Evolutionary conservation across 768 basidiomycete species (phyloP).

Genomic region (Clitopilus hobsonii): DNA sequence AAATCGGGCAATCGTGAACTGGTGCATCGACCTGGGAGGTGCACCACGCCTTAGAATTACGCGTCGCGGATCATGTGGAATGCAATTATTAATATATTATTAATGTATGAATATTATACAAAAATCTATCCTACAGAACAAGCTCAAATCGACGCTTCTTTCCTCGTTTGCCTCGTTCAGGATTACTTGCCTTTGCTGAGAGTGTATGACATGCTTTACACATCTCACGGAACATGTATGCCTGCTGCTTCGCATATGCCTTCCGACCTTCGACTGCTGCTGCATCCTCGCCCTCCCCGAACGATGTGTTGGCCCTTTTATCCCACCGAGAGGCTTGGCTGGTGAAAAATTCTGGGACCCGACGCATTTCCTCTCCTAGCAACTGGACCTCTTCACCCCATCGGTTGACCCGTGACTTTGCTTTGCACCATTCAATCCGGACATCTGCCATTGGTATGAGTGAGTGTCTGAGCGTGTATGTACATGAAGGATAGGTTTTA

Average conservation of each 20-base stretch:
- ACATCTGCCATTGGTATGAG: conserved; percentile 3
- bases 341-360: conserved; percentile 10
- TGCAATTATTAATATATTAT: too few species aligned
- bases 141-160: too few species aligned
- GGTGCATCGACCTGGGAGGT: too few species aligned
- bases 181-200: not conserved
- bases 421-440: conserved; percentile 22
- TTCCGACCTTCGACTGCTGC: not conserved
- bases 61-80: too few species aligned
- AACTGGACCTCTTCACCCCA: conserved; percentile 20
- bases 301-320: not conserved
- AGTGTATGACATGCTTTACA: not conserved
- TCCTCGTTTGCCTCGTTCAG: not conserved
- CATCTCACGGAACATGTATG: not conserved
- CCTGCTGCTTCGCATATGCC: conserved; percentile 1
- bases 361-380: conserved; percentile 23
- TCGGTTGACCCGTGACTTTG: conserved; percentile 13
- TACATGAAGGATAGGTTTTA: not conserved
- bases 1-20: too few species aligned
- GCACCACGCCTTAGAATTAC: too few species aligned
- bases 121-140: too few species aligned
- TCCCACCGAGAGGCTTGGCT: not conserved
- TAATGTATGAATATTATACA: too few species aligned
- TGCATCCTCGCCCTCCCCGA: not conserved
- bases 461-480: not conserved